Base-by-base conservation (phyloP, 1,284 basidiomycete genomes). In the Psilocybe mexicana region DNA sequence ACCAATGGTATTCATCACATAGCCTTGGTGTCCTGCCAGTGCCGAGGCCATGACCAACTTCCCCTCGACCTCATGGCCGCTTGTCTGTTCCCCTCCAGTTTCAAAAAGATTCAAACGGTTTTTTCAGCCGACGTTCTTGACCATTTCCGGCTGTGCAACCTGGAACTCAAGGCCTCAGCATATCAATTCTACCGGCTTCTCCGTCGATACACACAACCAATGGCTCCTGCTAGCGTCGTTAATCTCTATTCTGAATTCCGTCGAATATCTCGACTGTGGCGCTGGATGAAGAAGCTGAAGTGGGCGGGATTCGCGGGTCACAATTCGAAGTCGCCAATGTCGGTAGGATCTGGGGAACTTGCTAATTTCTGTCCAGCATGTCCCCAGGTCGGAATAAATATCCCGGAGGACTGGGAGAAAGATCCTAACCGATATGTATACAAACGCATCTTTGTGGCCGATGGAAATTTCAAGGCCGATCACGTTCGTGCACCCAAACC, bases 381-480 rank as follows among this genome's bases (percentile, higher is more conserved):
- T 42, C 65, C 65, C 1, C 63, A 65, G 12, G 25, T 28, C 12
- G 40, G 42, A 2, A 30, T 30, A 2, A 52, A 52, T 24, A 14
- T 52, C 6, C 8, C 55, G 26, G 58, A 42, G 3, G 51, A 52
- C n/a, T 63, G 62, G 62, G 43, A 53, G 25, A n/a, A 24, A 4
- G 57, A 59, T 18, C 14, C 24, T 2, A 59, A 59, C 45, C 42
- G 33, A n/a, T 58, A 43, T 26, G 60, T 63, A 1, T 64, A 53
- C 56, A 28, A 47, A 6, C 28, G 51, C 25, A 25, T 55, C 3
- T 35, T 64, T 43, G 55, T 61, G 3, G 58, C 52, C 6, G 63
- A 64, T 60, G 61, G 63, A 2, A 64, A 64, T 46, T 66, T 65
- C 55, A 63, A 62, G 49, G 62, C 62, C 1, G 57, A 66, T 44